Base-by-base conservation (phyloP, 257 asterid genomes). In the Fraxinus americana region DNA sequence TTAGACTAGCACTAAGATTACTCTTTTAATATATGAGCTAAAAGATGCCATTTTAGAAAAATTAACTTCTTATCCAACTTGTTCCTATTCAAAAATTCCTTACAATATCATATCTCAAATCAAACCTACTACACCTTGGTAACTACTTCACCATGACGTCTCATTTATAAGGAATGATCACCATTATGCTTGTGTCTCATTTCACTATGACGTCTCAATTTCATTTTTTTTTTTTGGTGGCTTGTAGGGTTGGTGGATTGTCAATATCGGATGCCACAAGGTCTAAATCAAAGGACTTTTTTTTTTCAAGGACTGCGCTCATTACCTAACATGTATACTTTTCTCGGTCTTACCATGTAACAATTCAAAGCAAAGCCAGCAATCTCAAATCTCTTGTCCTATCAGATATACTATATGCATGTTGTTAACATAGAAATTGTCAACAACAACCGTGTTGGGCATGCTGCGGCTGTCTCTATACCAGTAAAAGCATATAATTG, bases 201-300 rank as follows among this genome's bases (percentile, higher is more conserved):
- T 25, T 25, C 1, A 29, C 30, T 29, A 29, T 29, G 30, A 29
- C 30, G 1, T 29, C 30, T 25, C 27, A 25, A 25, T 25, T 25
- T 25, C 27, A 25, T 7, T 61, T 61, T 21, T 7, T 8, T 10
- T 48, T 17, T 50, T 50, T 16, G 1, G 59, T 50, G 8, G 59
- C 6, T 17, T 27, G 35, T 9, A 4, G 8, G 19, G 69, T 63
- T 2, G 69, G 32, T 25, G 35, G 19, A 5, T 6, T 7, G 83
- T 73, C 85, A 85, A 81, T 71, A 11, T 71, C 54, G 74, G 63
- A 38, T 72, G 77, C 79, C 71, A 78, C 73, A 71, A 45, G 70
- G 81, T 79, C 84, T 19, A 70, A 45, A 41, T 27, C 71, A 75
- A 65, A 65, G 67, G 83, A 80, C 83, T 38, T 2, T 27, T 45